Percentiles rank a stretch among this genome's conserved stretches.
Conservation (phyloP, 352 stramenopile genomes). For the Phytophthora pistaciae region DNA sequence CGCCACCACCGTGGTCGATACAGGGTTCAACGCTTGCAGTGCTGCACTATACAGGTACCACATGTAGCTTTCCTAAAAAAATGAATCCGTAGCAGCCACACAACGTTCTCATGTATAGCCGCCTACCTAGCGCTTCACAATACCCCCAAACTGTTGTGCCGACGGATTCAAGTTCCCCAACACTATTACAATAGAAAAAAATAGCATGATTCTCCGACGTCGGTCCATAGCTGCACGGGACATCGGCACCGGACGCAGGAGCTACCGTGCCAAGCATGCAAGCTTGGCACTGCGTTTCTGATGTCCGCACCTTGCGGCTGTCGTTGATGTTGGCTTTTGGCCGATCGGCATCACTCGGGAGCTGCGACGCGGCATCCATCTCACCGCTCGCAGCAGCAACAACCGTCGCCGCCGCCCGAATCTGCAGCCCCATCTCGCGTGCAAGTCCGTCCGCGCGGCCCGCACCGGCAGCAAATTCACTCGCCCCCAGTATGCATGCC, state of each 20-base stretch:
- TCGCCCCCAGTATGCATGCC: conserved; percentile 23
- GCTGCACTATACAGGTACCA: too few species aligned
- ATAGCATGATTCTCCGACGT: too few species aligned
- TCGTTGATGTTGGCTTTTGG: conserved; percentile 20
- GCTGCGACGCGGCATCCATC: conserved; percentile 6
- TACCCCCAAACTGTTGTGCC: too few species aligned
- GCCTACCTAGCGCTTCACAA: too few species aligned
- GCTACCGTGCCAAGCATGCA: background rate
- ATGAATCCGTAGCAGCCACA: too few species aligned
- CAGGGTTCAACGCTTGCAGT: too few species aligned
- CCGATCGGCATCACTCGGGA: background rate
- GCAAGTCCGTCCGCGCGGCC: conserved; percentile 17
- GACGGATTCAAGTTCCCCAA: too few species aligned
- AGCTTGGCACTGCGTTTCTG: conserved; percentile 16
- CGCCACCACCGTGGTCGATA: too few species aligned
- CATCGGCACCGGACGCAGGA: background rate
- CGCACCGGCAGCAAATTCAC: conserved; percentile 20
- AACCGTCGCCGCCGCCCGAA: background rate
- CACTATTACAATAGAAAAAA: too few species aligned
- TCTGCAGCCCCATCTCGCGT: conserved; percentile 23
- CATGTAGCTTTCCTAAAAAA: too few species aligned
- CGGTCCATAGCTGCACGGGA: background rate
- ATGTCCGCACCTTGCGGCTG: conserved; percentile 10
- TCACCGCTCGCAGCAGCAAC: background rate
- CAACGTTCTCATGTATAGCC: too few species aligned